Conservation (phyloP, 2,329 filamentous ascomycete genomes). For the Camptophora hylomeconis region DNA sequence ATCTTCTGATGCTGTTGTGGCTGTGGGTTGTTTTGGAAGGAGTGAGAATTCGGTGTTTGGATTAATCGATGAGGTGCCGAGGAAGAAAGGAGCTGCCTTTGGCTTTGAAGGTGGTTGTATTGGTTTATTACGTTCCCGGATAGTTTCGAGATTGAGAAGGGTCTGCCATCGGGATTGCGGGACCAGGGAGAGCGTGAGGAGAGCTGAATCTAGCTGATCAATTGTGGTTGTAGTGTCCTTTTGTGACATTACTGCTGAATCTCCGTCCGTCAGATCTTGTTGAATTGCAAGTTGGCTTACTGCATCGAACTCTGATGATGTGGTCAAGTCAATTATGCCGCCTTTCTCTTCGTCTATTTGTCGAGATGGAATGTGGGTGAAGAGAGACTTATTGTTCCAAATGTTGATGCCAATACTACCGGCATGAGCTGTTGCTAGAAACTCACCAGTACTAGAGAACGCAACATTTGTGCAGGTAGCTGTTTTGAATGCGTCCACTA, state of each 20-base stretch:
- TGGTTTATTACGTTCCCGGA: slow-evolving; percentile 85
- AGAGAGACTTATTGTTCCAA: slow-evolving; percentile 90
- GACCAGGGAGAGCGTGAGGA: slow-evolving; percentile 80
- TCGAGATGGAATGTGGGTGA: slow-evolving; percentile 73
- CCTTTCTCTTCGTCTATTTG: slow-evolving; percentile 72
- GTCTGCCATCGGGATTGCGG: slow-evolving; percentile 92
- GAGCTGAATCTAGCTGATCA: slow-evolving; percentile 68
- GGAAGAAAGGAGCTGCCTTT: slow-evolving; percentile 91
- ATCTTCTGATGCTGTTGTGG: slow-evolving; percentile 17
- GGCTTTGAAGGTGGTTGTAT: slow-evolving; percentile 82
- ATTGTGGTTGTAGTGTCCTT: slow-evolving; percentile 38
- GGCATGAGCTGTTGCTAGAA: slow-evolving; percentile 76
- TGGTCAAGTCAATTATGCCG: slow-evolving; percentile 45
- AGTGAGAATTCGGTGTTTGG: slow-evolving; percentile 9
- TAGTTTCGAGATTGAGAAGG: slow-evolving; percentile 77
- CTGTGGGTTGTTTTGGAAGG: slow-evolving; percentile 1
- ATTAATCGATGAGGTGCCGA: slow-evolving; percentile 39
- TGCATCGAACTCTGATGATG: slow-evolving; percentile 56
- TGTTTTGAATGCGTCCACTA: slow-evolving; percentile 82
- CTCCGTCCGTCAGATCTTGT: slow-evolving; percentile 34
- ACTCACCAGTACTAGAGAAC: slow-evolving; percentile 84
- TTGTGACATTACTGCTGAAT: slow-evolving; percentile 30
- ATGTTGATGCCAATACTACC: slow-evolving; percentile 78
- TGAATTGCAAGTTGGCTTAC: slow-evolving; percentile 66
- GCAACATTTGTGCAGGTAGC: slow-evolving; percentile 70